These are phyloP conservation scores for Phlebiopsis flavidoalba DNA, from an alignment of 768 basidiomycete species.

Conservation along the genomic window DNA sequence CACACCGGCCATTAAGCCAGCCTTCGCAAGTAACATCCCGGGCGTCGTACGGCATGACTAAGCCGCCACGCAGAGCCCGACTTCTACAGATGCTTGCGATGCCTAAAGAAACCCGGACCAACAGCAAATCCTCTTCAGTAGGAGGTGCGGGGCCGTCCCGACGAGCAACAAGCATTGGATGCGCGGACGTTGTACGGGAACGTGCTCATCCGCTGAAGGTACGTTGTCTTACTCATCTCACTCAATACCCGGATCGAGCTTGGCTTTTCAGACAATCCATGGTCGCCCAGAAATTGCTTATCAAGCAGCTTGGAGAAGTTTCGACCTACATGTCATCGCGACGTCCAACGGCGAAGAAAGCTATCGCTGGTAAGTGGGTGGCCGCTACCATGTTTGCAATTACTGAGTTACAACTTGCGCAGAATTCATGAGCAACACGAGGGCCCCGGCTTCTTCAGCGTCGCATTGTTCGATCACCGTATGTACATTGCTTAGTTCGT, in stretches of 20 bases:
- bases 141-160: conserved; percentile 33
- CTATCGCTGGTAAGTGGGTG: conserved; percentile 41
- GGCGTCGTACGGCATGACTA: conserved; percentile 66
- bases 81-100: conserved; percentile 58
- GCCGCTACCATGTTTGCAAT: not conserved
- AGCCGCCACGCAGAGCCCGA: conserved; percentile 59
- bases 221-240: not conserved
- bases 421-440: conserved; percentile 70
- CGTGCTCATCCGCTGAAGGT: conserved; percentile 73
- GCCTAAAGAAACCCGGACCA: conserved; percentile 48
- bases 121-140: conserved; percentile 28
- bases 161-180: conserved; percentile 41
- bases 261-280: conserved; percentile 52
- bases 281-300: conserved; percentile 60
- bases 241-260: not conserved
- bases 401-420: not conserved
- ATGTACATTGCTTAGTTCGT: conserved; percentile 18
- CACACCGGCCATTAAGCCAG: conserved; percentile 44
- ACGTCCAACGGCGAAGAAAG: conserved; percentile 68
- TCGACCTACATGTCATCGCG: conserved; percentile 53
- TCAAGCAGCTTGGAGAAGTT: conserved; percentile 64
- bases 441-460: conserved; percentile 64
- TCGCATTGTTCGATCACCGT: conserved; percentile 76
- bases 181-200: conserved; percentile 60
- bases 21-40: conserved; percentile 45